phyloP scores from a whole-genome alignment of 768 basidiomycete genomes.

The Kwoniella dendrophila region DNA sequence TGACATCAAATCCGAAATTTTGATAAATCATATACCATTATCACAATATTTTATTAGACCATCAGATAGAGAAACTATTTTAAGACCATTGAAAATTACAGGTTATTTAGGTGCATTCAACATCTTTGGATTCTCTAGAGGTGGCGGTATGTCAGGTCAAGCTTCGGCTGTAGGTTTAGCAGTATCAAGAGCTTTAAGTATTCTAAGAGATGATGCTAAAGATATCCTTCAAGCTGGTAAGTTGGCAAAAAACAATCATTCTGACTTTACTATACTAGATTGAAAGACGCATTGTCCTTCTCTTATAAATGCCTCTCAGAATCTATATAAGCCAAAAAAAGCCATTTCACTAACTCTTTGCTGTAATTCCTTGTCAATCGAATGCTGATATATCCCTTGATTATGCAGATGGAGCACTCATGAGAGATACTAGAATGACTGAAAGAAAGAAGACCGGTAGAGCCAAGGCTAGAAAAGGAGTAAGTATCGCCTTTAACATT shows the following conservation, averaged over 20 bases:
- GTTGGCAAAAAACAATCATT: conserved; percentile 38
- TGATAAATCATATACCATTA: conserved; percentile 83
- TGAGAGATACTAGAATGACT: conserved; percentile 94
- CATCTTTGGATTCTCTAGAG: conserved; percentile 69
- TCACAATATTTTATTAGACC: conserved; percentile 74
- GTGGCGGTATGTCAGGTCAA: conserved; percentile 90
- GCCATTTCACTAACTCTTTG: neutral
- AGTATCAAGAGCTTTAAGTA: conserved; percentile 57
- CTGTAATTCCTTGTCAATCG: neutral
- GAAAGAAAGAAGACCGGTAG: conserved; percentile 96
- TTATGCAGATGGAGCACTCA: conserved; percentile 72
- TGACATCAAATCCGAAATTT: conserved; percentile 64
- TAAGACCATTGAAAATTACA: conserved; percentile 80
- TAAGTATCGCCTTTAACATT: too few species aligned
- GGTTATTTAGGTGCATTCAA: conserved; percentile 84
- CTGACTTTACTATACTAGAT: neutral
- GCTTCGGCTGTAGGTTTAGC: conserved; percentile 75
- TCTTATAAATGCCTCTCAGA: neutral
- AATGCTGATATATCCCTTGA: conserved; percentile 3
- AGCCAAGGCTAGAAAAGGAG: conserved; percentile 88
- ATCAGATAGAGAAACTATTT: conserved; percentile 75
- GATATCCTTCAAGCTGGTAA: conserved; percentile 72
- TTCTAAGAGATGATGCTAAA: conserved; percentile 69
- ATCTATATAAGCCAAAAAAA: too few species aligned
- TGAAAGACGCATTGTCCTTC: neutral